A percentile compares a stretch with the other conserved stretches of the same genome.
Evolutionary conservation across 208 protist species (phyloP).

Genomic region (Crithidia fasciculata): DNA sequence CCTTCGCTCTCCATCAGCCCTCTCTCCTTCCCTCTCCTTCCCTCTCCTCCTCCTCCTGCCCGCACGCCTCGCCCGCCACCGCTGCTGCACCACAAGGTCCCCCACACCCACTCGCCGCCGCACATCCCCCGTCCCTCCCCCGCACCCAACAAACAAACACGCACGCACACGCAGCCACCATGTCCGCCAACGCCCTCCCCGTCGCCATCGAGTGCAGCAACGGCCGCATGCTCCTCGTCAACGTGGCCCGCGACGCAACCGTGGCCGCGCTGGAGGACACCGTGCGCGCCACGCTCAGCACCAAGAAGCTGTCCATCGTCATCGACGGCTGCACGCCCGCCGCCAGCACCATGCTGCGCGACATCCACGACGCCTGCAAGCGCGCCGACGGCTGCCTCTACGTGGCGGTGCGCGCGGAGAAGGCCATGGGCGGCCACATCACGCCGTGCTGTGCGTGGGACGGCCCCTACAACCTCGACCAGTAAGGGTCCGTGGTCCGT

Average conservation of each 20-base stretch:
- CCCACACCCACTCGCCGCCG: background rate
- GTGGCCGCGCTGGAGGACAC: conserved; percentile 28
- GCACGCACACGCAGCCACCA: background rate
- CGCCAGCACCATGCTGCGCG: conserved; percentile 18
- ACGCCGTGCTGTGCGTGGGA: background rate
- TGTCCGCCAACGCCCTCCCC: conserved; percentile 11
- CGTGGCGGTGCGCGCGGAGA: conserved; percentile 1
- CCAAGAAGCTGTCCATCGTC: conserved; percentile 16
- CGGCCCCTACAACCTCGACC: background rate
- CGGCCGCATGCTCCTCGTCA: conserved; percentile 4
- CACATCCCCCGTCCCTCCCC: no score
- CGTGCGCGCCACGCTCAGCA: conserved; percentile 12
- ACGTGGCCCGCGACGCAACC: conserved; percentile 13
- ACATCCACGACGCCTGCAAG: conserved; percentile 25
- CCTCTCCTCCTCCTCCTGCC: background rate
- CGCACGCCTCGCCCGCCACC: background rate
- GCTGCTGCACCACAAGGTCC: no score
- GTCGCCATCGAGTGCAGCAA: conserved; percentile 9
- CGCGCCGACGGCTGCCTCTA: conserved; percentile 20
- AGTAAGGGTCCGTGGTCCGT: no score
- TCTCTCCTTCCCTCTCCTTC: background rate
- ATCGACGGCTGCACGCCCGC: conserved; percentile 26
- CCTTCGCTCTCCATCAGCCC: background rate
- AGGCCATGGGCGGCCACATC: background rate
- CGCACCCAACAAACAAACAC: no score